A percentile compares a stretch with the other conserved stretches of the same genome.
phyloP scores from a whole-genome alignment of 768 basidiomycete genomes.

The Lactarius hatsudake region DNA sequence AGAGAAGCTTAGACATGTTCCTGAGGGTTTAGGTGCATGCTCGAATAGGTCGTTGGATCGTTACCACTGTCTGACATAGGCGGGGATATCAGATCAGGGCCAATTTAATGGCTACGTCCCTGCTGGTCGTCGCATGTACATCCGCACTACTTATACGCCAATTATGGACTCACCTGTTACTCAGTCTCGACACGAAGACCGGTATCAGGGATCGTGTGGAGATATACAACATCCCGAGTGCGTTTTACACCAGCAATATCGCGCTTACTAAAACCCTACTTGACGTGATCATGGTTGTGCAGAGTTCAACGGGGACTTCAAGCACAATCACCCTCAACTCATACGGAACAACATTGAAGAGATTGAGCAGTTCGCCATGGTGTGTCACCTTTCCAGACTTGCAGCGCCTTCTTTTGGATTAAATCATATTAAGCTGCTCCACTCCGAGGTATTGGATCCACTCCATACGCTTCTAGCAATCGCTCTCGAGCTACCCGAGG shows the following conservation, averaged over 20 bases:
- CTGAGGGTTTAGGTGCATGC: constrained; percentile 36
- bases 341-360: constrained; percentile 41
- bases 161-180: neutral
- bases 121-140: constrained; percentile 41
- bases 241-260: constrained; percentile 10
- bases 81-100: constrained; percentile 36
- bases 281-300: neutral
- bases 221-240: constrained; percentile 52
- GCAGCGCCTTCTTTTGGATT: neutral
- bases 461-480: constrained; percentile 48
- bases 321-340: constrained; percentile 41
- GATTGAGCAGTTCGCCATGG: constrained; percentile 43
- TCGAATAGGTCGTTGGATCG: neutral
- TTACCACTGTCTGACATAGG: neutral
- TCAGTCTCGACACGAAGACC: constrained; percentile 37
- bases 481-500: constrained; percentile 51
- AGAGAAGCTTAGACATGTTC: constrained; percentile 46
- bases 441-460: constrained; percentile 47
- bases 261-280: neutral
- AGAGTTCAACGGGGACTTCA: constrained; percentile 47
- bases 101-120: constrained; percentile 51
- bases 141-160: neutral
- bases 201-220: constrained; percentile 45
- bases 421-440: constrained; percentile 34
- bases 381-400: neutral